A percentile compares a stretch with the other conserved stretches of the same genome.
These are phyloP conservation scores for Moesziomyces antarcticus DNA, from an alignment of 1,284 basidiomycete species.

Conservation along the genomic window DNA sequence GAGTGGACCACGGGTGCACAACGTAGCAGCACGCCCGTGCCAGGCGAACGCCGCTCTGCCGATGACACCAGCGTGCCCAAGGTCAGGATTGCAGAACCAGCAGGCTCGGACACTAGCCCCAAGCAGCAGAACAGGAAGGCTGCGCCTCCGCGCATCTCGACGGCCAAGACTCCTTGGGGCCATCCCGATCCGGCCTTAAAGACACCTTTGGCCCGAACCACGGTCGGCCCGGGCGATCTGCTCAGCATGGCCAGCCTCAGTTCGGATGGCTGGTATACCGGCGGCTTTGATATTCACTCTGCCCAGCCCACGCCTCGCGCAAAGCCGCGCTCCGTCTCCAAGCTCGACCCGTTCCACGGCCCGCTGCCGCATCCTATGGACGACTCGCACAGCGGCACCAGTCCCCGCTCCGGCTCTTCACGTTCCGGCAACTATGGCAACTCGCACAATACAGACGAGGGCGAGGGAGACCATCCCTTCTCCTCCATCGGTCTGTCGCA, in stretches of 20 bases:
- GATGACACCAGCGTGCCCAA: conserved; percentile 13
- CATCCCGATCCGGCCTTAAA: conserved; percentile 60
- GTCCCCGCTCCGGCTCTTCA: conserved; percentile 20
- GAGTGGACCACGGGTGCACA: conserved; percentile 36
- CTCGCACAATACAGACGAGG: conserved; percentile 7
- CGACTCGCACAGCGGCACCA: conserved; percentile 23
- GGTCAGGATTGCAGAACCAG: conserved; percentile 24
- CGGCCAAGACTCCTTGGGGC: conserved; percentile 55
- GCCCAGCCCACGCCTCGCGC: conserved; percentile 42
- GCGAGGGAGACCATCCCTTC: conserved; percentile 30
- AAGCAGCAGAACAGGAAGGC: conserved; percentile 18
- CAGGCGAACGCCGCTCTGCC: background rate
- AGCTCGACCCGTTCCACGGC: conserved; percentile 42
- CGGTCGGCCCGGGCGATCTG: conserved; percentile 71
- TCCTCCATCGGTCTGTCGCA: conserved; percentile 70
- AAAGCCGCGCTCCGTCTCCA: conserved; percentile 35
- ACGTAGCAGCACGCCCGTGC: conserved; percentile 40
- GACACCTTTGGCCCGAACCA: conserved; percentile 55
- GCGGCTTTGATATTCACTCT: conserved; percentile 34
- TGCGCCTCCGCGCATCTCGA: conserved; percentile 7
- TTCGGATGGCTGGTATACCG: conserved; percentile 33
- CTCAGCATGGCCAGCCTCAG: conserved; percentile 70
- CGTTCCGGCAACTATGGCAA: conserved; percentile 15
- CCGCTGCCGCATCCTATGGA: conserved; percentile 41
- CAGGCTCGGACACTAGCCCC: conserved; percentile 11